phyloP scores from a whole-genome alignment of 1,139 yeast genomes.

The Maudiozyma humilis region DNA sequence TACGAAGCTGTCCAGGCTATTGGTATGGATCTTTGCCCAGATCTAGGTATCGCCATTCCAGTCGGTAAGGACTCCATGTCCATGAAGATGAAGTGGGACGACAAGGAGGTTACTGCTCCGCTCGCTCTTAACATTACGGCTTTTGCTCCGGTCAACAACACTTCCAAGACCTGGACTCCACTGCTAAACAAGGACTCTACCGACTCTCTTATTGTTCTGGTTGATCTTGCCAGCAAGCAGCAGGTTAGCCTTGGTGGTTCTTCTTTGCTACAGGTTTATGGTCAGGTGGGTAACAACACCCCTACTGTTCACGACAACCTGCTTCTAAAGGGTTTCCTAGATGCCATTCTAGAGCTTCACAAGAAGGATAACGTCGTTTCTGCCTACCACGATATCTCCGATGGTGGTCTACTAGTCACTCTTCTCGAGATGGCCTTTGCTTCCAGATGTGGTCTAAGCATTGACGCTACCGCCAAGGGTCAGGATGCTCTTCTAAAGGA shows the following conservation, averaged over 20 bases:
- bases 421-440: slow-evolving; percentile 95
- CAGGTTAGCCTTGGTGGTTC: slow-evolving; percentile 77
- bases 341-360: slow-evolving; percentile 65
- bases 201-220: slow-evolving; percentile 62
- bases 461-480: slow-evolving; percentile 32
- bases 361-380: slow-evolving; percentile 48
- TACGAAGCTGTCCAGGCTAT: slow-evolving; percentile 97
- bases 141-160: slow-evolving; percentile 77
- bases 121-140: slow-evolving; percentile 88
- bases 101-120: slow-evolving; percentile 90
- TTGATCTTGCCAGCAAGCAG: slow-evolving; percentile 62
- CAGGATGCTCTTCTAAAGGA: slow-evolving; percentile 38
- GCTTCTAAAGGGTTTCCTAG: slow-evolving; percentile 59
- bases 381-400: slow-evolving; percentile 94
- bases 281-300: slow-evolving; percentile 70
- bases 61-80: slow-evolving; percentile 99
- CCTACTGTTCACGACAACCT: slow-evolving; percentile 74
- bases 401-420: slow-evolving; percentile 89
- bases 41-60: slow-evolving; percentile 83
- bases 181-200: slow-evolving; percentile 46
- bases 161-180: slow-evolving; percentile 94
- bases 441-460: slow-evolving; percentile 72
- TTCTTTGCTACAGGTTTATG: slow-evolving; percentile 88
- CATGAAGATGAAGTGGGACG: slow-evolving; percentile 97
- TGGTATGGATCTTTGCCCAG: slow-evolving; percentile 91